Evolutionary conservation across 441 rosid genomes (phyloP).

Genomic region (Geranium incanum): DNA sequence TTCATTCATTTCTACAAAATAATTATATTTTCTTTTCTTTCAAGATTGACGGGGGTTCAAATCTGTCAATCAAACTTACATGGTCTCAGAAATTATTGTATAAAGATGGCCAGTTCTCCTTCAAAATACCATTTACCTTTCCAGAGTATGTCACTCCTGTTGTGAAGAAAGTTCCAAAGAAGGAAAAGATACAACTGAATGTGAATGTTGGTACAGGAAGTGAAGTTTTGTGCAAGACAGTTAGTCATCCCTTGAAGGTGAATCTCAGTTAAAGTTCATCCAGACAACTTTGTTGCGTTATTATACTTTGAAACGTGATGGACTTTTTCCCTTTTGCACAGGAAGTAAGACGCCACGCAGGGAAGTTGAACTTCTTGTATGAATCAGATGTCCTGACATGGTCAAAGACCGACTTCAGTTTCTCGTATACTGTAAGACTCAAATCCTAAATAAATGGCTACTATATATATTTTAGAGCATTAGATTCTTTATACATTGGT

Average conservation of each 20-base stretch:
- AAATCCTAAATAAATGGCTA: constrained; percentile 7
- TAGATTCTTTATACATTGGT: background rate
- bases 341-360: constrained; percentile 56
- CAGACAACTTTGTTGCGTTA: constrained; percentile 13
- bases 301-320: constrained; percentile 10
- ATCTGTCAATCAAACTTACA: constrained; percentile 52
- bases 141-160: constrained; percentile 81
- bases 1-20: constrained; percentile 6
- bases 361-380: constrained; percentile 55
- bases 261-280: background rate
- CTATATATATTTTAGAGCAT: background rate
- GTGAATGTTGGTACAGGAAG: constrained; percentile 57
- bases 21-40: constrained; percentile 10
- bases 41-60: constrained; percentile 84
- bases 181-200: constrained; percentile 67
- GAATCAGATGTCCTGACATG: constrained; percentile 81
- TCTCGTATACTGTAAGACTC: constrained; percentile 64
- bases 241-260: constrained; percentile 84
- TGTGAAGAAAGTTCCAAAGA: constrained; percentile 62
- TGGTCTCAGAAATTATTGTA: constrained; percentile 77
- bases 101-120: constrained; percentile 44
- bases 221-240: constrained; percentile 59
- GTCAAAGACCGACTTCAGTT: constrained; percentile 61
- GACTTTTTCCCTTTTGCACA: constrained; percentile 22
- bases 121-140: constrained; percentile 67